These are phyloP conservation scores for Artomyces pyxidatus DNA, from an alignment of 768 basidiomycete genomes.

Conservation along the genomic window DNA sequence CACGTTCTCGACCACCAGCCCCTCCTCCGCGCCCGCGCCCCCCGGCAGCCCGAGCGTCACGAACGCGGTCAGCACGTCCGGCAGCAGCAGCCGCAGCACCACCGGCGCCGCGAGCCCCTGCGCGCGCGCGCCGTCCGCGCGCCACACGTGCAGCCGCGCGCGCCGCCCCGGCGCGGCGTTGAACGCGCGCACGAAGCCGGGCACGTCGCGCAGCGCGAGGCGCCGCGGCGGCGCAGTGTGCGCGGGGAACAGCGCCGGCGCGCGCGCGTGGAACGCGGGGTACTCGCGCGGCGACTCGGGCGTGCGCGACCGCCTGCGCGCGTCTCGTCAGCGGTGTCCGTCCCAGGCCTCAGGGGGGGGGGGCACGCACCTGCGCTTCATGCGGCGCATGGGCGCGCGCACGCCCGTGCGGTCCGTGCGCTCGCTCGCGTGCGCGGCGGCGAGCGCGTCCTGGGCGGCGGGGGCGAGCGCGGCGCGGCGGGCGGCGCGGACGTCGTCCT, in stretches of 20 bases:
- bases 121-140: conserved; percentile 21
- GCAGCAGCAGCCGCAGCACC: conserved; percentile 50
- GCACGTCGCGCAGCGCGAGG: conserved; percentile 38
- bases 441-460: conserved; percentile 50
- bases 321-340: background rate
- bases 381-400: conserved; percentile 35
- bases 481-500: conserved; percentile 40
- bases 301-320: conserved; percentile 37
- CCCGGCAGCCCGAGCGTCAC: conserved; percentile 32
- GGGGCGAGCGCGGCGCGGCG: conserved; percentile 40
- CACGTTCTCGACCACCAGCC: conserved; percentile 50
- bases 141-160: conserved; percentile 45
- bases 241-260: conserved; percentile 35
- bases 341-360: background rate
- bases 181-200: conserved; percentile 49
- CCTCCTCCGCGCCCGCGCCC: conserved; percentile 20
- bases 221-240: conserved; percentile 28
- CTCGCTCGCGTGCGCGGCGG: conserved; percentile 47
- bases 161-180: conserved; percentile 37
- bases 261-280: conserved; percentile 32
- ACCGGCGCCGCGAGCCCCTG: conserved; percentile 23
- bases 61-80: conserved; percentile 61
- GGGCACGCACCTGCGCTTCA: conserved; percentile 47
- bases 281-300: conserved; percentile 59
- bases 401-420: conserved; percentile 43